phyloP scores from a whole-genome alignment of 1,284 basidiomycete species.

The Pyrrhoderma noxium region DNA sequence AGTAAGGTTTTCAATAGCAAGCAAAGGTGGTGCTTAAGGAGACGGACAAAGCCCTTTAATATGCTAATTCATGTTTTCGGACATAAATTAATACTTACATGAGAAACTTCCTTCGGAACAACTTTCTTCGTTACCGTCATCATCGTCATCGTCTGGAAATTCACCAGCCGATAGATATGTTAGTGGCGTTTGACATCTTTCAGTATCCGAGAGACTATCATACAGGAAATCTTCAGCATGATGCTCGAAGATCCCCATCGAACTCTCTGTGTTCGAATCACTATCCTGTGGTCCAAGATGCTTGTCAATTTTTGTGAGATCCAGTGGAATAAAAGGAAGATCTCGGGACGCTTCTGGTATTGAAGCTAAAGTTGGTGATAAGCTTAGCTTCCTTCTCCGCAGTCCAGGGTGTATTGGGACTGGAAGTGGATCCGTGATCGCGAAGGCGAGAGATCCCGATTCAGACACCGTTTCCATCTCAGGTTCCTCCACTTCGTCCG shows the following conservation, averaged over 20 bases:
- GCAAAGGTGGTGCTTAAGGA: constrained; percentile 7
- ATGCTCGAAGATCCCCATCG: constrained; percentile 14
- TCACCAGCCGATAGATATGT: constrained; percentile 9
- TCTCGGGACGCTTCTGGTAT: constrained; percentile 12
- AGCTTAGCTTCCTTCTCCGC: constrained; percentile 9
- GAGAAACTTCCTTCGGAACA: neutral
- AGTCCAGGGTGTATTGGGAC: neutral
- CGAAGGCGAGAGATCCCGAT: neutral
- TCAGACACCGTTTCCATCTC: neutral
- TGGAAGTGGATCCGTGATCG: neutral
- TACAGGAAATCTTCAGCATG: constrained; percentile 13
- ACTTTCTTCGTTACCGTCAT: neutral
- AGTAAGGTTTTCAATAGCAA: constrained; percentile 11
- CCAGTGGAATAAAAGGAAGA: neutral
- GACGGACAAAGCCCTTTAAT: neutral
- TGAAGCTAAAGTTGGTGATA: constrained; percentile 13
- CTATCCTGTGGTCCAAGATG: neutral
- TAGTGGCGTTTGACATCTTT: constrained; percentile 8
- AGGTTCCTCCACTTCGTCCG: constrained; percentile 3
- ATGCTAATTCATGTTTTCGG: neutral
- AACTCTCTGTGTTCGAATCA: constrained; percentile 13
- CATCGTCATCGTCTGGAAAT: neutral
- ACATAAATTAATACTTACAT: too few relatives aligned
- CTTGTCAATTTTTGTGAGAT: neutral
- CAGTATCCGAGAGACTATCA: constrained; percentile 11